Evolutionary conservation across 306 rosid species (phyloP).

Genomic region (Fagus sylvatica): DNA sequence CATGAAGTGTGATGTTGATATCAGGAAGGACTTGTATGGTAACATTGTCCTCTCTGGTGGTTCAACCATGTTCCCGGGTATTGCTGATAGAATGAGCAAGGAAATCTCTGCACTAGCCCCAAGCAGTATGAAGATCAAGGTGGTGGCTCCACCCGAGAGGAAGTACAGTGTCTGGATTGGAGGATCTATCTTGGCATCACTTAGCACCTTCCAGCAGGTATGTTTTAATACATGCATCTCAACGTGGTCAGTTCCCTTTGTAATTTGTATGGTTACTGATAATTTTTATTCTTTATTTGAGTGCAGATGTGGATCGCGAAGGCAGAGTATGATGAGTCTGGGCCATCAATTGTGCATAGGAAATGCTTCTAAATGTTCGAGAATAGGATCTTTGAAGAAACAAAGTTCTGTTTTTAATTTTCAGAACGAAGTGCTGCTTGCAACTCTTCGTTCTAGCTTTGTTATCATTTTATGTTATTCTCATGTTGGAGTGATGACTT

Average conservation of each 20-base stretch:
- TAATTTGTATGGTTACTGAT: slow-evolving; percentile 13
- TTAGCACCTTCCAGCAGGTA: slow-evolving; percentile 99
- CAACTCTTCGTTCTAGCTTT: slow-evolving; percentile 46
- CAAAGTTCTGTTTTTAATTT: slow-evolving; percentile 33
- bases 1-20: slow-evolving; percentile 98
- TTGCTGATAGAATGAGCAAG: slow-evolving; percentile 98
- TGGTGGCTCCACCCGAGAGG: slow-evolving; percentile 98
- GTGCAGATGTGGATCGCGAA: slow-evolving; percentile 99
- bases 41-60: slow-evolving; percentile 99
- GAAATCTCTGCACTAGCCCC: slow-evolving; percentile 98
- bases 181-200: slow-evolving; percentile 98
- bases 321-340: slow-evolving; percentile 97
- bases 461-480: slow-evolving; percentile 46
- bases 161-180: slow-evolving; percentile 99
- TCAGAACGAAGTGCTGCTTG: slow-evolving; percentile 38
- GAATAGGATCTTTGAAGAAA: slow-evolving; percentile 43
- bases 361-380: slow-evolving; percentile 78
- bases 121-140: slow-evolving; percentile 99
- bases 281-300: slow-evolving; percentile 2
- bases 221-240: slow-evolving; percentile 8
- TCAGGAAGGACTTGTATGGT: slow-evolving; percentile 94
- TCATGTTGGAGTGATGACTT: slow-evolving; percentile 49
- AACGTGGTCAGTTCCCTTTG: slow-evolving; percentile 8
- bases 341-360: slow-evolving; percentile 97
- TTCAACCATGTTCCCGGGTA: slow-evolving; percentile 96